phyloP scores from a whole-genome alignment of 23 red algal genomes.

The Pyropia haitanensis region DNA sequence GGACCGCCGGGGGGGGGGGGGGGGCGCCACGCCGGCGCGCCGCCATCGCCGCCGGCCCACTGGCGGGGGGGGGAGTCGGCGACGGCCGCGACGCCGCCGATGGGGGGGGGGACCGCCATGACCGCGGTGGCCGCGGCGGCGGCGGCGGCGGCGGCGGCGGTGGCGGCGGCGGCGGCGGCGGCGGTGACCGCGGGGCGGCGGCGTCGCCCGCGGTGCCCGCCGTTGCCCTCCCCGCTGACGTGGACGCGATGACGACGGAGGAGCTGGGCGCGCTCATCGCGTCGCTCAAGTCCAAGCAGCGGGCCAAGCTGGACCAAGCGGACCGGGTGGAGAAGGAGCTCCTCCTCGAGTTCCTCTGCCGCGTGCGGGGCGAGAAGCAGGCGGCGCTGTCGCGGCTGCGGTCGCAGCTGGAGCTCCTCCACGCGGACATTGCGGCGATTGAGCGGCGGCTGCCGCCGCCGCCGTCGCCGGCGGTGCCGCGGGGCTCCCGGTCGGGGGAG shows the following conservation, averaged over 20 bases:
- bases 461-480: slow-evolving; percentile 1
- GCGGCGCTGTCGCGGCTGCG: slow-evolving; percentile 22
- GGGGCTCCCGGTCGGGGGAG: neutral
- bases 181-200: neutral
- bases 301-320: slow-evolving; percentile 39
- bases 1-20: too few species aligned
- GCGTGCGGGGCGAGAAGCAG: slow-evolving; percentile 37
- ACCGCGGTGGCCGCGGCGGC: neutral
- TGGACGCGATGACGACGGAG: slow-evolving; percentile 40
- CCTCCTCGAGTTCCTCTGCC: slow-evolving; percentile 55
- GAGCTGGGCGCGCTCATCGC: slow-evolving; percentile 53
- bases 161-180: neutral
- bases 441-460: slow-evolving; percentile 15
- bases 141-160: neutral
- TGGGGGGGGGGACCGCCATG: neutral
- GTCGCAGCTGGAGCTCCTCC: slow-evolving; percentile 29
- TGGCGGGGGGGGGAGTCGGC: too few species aligned
- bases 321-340: slow-evolving; percentile 30
- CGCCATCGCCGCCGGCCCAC: too few species aligned
- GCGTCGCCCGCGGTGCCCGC: neutral
- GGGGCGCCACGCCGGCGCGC: too few species aligned
- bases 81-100: slow-evolving; percentile 11
- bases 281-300: slow-evolving; percentile 41
- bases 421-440: slow-evolving; percentile 19
- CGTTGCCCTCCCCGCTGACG: slow-evolving; percentile 18